phyloP scores from a whole-genome alignment of 306 rosid genomes.

The Hippophae gyantsensis region DNA sequence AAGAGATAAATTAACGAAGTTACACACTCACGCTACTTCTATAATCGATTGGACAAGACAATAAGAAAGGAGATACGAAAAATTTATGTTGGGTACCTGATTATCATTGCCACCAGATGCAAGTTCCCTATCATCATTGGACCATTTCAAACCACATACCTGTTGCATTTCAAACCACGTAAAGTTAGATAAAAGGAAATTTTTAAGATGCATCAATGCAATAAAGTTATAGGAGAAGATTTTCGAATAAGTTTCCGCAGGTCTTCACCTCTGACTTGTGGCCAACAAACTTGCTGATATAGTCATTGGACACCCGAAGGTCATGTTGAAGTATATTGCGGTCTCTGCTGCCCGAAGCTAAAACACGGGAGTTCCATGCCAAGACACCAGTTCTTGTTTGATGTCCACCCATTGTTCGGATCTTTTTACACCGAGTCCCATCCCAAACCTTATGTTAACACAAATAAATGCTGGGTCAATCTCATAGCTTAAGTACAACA shows the following conservation, averaged over 20 bases:
- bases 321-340: slow-evolving; percentile 94
- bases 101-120: slow-evolving; percentile 99
- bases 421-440: slow-evolving; percentile 80
- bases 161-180: slow-evolving; percentile 2
- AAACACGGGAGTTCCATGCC: slow-evolving; percentile 88
- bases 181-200: neutral
- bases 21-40: neutral
- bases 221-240: neutral
- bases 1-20: no score
- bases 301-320: slow-evolving; percentile 72
- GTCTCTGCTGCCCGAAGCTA: slow-evolving; percentile 96
- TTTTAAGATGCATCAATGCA: no score
- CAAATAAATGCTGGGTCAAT: slow-evolving; percentile 6
- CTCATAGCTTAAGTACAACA: neutral
- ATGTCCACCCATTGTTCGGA: slow-evolving; percentile 94
- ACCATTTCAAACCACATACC: slow-evolving; percentile 97
- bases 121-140: slow-evolving; percentile 89
- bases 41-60: neutral
- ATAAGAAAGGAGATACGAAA: neutral
- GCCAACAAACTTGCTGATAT: slow-evolving; percentile 68
- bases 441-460: slow-evolving; percentile 66
- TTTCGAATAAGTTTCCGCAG: neutral
- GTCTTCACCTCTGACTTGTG: slow-evolving; percentile 90
- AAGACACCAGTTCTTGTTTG: slow-evolving; percentile 95
- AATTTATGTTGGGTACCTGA: slow-evolving; percentile 38